A percentile compares a stretch with the other conserved stretches of the same genome.
These are phyloP conservation scores for Hemileccinum rubropunctum DNA, from an alignment of 768 basidiomycete species.

Conservation along the genomic window DNA sequence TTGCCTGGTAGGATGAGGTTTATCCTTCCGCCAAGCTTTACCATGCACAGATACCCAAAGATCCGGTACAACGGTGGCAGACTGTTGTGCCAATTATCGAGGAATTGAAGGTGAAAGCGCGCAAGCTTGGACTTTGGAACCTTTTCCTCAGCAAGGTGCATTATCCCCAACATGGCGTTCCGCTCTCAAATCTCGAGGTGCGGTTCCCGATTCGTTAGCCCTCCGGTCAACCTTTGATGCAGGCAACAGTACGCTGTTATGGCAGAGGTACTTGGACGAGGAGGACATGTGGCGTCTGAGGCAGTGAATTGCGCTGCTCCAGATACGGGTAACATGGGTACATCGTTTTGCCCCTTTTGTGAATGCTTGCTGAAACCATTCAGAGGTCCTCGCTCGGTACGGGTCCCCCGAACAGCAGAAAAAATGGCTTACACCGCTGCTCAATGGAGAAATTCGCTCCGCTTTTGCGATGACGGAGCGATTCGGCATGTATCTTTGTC, in stretches of 20 bases:
- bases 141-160: constrained; percentile 93
- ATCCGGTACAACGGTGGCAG: constrained; percentile 78
- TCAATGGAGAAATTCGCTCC: constrained; percentile 91
- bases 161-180: constrained; percentile 85
- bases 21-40: constrained; percentile 75
- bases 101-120: constrained; percentile 85
- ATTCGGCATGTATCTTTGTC: constrained; percentile 48
- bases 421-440: constrained; percentile 82
- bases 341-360: neutral
- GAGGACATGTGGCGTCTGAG: constrained; percentile 79
- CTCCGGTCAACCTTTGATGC: neutral
- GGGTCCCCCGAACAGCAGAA: constrained; percentile 89
- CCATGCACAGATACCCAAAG: constrained; percentile 76
- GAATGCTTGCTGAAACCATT: constrained; percentile 2
- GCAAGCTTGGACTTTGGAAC: constrained; percentile 92
- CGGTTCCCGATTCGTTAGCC: constrained; percentile 8
- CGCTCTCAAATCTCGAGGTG: constrained; percentile 93
- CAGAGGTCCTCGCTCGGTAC: constrained; percentile 96
- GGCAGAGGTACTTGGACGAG: constrained; percentile 92
- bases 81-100: constrained; percentile 77
- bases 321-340: constrained; percentile 98
- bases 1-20: constrained; percentile 69
- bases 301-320: constrained; percentile 93
- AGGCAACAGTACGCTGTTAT: constrained; percentile 85
- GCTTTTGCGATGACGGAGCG: constrained; percentile 98